Conservation (phyloP, 1,284 basidiomycete genomes). For the Takashimella tepidaria region DNA sequence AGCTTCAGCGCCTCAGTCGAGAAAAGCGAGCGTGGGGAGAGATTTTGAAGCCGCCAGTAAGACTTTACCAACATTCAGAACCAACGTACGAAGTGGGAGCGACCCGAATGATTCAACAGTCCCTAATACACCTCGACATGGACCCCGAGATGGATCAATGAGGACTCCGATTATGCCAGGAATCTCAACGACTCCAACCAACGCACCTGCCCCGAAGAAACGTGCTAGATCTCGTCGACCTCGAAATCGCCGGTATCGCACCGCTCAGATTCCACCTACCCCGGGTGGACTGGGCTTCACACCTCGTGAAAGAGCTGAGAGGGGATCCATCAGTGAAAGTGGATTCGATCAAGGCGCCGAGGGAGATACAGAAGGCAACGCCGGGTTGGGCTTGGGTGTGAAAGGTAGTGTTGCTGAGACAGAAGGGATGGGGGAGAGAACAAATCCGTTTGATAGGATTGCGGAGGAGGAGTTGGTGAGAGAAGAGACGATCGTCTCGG, state of each 20-base stretch:
- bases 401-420: no score
- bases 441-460: constrained; percentile 18
- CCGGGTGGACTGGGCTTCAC: constrained; percentile 5
- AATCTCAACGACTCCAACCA: background rate
- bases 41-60: background rate
- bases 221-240: background rate
- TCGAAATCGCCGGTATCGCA: constrained; percentile 6
- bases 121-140: background rate
- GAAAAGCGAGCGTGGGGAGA: background rate
- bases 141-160: no score
- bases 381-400: background rate
- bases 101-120: background rate
- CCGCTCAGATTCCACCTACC: constrained; percentile 11
- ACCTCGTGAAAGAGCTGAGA: background rate
- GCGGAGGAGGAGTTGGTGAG: constrained; percentile 13
- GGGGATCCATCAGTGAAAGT: background rate
- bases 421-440: background rate
- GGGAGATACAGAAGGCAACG: background rate
- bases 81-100: background rate
- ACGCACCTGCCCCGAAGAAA: background rate
- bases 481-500: background rate
- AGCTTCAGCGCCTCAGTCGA: background rate
- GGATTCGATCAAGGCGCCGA: background rate
- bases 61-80: no score
- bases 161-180: no score